Percentiles rank a stretch among this genome's conserved stretches.
Evolutionary conservation across 2,329 filamentous ascomycete species (phyloP).

Genomic region (Teratosphaeria nubilosa): DNA sequence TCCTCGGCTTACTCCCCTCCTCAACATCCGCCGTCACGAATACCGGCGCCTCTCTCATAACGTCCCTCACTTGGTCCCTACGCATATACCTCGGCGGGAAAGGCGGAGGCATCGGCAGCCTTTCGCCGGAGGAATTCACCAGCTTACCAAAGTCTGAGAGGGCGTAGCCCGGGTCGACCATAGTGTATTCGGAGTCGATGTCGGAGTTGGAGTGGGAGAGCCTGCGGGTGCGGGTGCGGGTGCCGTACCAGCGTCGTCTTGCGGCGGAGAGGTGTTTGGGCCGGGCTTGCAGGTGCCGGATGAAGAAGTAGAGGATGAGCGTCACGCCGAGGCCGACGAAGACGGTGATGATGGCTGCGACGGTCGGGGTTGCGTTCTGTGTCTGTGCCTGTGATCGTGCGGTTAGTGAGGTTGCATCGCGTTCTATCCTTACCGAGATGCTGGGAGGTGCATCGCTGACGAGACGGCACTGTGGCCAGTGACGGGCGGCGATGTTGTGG

Average conservation of each 20-base stretch:
- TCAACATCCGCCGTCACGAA: neutral
- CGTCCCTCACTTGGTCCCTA: neutral
- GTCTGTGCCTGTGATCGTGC: neutral
- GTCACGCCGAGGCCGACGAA: neutral
- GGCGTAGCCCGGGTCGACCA: too few relatives aligned
- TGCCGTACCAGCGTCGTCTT: neutral
- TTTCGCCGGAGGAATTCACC: neutral
- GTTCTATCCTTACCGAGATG: neutral
- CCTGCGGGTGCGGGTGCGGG: neutral
- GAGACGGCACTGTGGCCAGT: neutral
- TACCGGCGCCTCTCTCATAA: neutral
- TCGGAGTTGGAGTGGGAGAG: too few relatives aligned
- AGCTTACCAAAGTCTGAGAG: neutral
- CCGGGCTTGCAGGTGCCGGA: neutral
- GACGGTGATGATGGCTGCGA: neutral
- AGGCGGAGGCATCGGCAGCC: neutral
- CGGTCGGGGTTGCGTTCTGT: neutral
- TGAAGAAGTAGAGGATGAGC: neutral
- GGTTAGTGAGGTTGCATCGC: neutral
- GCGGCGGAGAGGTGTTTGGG: neutral
- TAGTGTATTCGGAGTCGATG: neutral
- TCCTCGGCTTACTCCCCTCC: neutral
- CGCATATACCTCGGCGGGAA: neutral
- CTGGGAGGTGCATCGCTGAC: neutral
- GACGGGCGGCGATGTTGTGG: neutral